Base-by-base conservation (phyloP, 305 asterid species). In the Fraxinus angustifolia region DNA sequence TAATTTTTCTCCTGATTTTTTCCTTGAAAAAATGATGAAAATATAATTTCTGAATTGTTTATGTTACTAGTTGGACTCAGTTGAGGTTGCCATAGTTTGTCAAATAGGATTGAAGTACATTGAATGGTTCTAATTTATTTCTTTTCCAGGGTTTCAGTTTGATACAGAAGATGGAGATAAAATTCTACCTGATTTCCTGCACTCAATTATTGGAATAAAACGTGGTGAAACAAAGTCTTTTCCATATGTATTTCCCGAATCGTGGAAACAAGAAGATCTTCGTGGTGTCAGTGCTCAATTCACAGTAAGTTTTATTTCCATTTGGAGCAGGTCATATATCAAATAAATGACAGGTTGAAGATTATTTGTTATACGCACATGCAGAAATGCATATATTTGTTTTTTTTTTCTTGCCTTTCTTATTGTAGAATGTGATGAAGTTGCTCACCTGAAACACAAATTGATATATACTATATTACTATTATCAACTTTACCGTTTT, bases 251-350 rank as follows among this genome's bases (percentile, higher is more conserved):
- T 95, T 95, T 88, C 99, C 98, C 21, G 95, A 92, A 88, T 83
- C 97, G 53, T 95, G 97, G 97, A 89, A 89, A 81, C 96, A 93
- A 88, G 97, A 93, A 88, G 90, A 93, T 87, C 97, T 95, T 40
- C 92, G 94, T 16, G 98, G 99, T 79, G 93, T 95, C 85, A 83
- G 88, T 14, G 98, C 98, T 83, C 93, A 84, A 81, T 95, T 95
- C 79, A 86, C 90, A 0, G 89, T 84, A 85, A 83, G 88, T 84
- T 67, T 12, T 23, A 68, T 68, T 28, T 19, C 19, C 40, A 14
- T 11, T 26, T 11, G 17, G 74, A 68, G n/a, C 2, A 60, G 23
- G 3, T 56, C 71, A 67, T 12, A 21, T 14, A 68, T 68, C 73
- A 67, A 67, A 67, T 33, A 67, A 68, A 28, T 68, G 21, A 28